Base-by-base conservation (phyloP, 768 basidiomycete genomes). In the Tylopilus felleus region DNA sequence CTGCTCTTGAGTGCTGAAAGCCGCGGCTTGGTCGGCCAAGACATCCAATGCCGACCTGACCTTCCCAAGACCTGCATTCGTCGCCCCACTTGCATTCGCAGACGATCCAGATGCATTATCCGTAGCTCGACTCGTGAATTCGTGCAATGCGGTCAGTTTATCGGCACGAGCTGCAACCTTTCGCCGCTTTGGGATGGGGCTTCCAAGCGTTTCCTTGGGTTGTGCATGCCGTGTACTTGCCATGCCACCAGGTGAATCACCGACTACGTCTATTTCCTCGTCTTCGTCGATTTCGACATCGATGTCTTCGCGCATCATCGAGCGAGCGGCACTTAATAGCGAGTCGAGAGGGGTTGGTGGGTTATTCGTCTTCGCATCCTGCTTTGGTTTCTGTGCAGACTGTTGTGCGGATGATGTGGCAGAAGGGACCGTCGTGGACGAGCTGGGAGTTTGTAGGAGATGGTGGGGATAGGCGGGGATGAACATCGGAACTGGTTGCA, bases 21-120 rank as follows among this genome's bases (percentile, higher is more conserved):
- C 80, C 8, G 83, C 83, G 4, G 88, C 85, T 64, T 88, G 85
- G 59, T 88, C 86, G 1, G 87, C 88, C 31, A 89, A 71, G 8
- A 90, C 85, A 60, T 90, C 86, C 61, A 90, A 71, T 8, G 83
- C 87, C 55, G 81, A 80, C 55, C 69, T 72, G 43, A 77, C 68
- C 45, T 75, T 60, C 29, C 61, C 64, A 25, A 16, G 45, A 45
- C 51, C 52, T n/a, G 50, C 23, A 33, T 43, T 54, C 21, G 40
- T 35, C 5, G 13, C 36, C 19, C 27, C 56, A 19, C 25, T 28
- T 22, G 47, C 7, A 41, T 55, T 35, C 16, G 33, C 36, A 29
- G 64, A 40, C 5, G 57, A 38, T 5, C 27, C 29, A 9, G 49
- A 25, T 12, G 25, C 21, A 23, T 54, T 14, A 5, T 41, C 49